Evolutionary conservation across 2,329 filamentous ascomycete species (phyloP).

Genomic region (Claviceps spartinae): DNA sequence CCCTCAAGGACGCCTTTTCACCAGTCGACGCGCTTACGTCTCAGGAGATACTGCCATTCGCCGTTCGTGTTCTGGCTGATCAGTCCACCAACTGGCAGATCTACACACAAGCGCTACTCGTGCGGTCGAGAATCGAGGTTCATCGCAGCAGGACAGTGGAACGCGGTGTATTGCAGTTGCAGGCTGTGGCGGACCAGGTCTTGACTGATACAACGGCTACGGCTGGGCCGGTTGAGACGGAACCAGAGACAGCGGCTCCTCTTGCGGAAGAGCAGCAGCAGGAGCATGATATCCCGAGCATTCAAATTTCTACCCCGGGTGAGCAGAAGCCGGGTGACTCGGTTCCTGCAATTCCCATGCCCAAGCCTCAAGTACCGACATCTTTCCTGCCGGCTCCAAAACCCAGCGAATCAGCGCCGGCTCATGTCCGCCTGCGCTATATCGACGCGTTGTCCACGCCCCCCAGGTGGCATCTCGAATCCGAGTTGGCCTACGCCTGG

Average conservation of each 20-base stretch:
- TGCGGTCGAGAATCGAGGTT: constrained; percentile 79
- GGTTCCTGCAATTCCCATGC: constrained; percentile 1
- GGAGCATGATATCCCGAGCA: constrained; percentile 27
- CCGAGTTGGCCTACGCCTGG: constrained; percentile 89
- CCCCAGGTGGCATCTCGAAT: constrained; percentile 85
- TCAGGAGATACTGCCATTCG: constrained; percentile 90
- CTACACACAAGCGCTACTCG: constrained; percentile 84
- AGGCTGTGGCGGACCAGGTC: constrained; percentile 90
- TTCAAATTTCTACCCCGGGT: constrained; percentile 27
- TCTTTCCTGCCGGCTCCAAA: constrained; percentile 73
- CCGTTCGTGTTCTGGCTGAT: constrained; percentile 72
- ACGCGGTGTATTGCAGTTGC: constrained; percentile 78
- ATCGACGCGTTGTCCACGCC: constrained; percentile 75
- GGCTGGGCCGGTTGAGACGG: constrained; percentile 12
- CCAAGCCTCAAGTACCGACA: constrained; percentile 36
- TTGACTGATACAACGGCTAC: constrained; percentile 60
- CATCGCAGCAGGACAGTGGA: constrained; percentile 81
- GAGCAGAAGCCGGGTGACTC: constrained; percentile 14
- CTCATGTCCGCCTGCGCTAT: constrained; percentile 64
- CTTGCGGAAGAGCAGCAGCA: neutral
- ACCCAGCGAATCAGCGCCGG: constrained; percentile 62
- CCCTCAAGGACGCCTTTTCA: constrained; percentile 76
- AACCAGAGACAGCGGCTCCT: constrained; percentile 15
- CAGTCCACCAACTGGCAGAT: constrained; percentile 96
- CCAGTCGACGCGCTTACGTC: constrained; percentile 74